Evolutionary conservation across 805 yeast species (phyloP).

Genomic region (Blastobotrys parvus): DNA sequence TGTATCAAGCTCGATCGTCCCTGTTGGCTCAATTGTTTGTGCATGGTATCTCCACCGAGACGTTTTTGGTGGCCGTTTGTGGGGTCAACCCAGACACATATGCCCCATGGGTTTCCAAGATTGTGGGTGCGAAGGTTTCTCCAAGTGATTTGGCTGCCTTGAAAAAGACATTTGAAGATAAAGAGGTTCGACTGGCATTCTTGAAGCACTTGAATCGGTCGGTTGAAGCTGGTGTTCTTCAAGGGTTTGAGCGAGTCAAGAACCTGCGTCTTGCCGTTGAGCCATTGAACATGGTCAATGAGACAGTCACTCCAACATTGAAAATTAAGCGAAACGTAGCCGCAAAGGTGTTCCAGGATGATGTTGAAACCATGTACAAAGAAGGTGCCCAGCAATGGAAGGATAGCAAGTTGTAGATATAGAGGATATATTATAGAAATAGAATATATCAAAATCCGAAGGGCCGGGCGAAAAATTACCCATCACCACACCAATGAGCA

Average conservation of each 20-base stretch:
- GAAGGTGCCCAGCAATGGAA: slow-evolving; percentile 33
- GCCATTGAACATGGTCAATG: slow-evolving; percentile 54
- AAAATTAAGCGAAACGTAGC: slow-evolving; percentile 47
- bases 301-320: slow-evolving; percentile 60
- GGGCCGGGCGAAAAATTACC: not conserved
- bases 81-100: slow-evolving; percentile 49
- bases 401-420: not conserved
- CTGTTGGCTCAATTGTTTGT: slow-evolving; percentile 46
- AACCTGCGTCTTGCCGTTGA: slow-evolving; percentile 46
- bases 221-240: slow-evolving; percentile 33
- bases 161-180: slow-evolving; percentile 25
- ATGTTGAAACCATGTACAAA: slow-evolving; percentile 37
- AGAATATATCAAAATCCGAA: not conserved
- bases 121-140: slow-evolving; percentile 25
- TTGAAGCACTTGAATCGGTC: slow-evolving; percentile 33
- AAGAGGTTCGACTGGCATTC: slow-evolving; percentile 32
- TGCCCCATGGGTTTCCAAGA: slow-evolving; percentile 25
- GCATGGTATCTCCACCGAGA: slow-evolving; percentile 55
- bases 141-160: slow-evolving; percentile 24
- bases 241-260: slow-evolving; percentile 58
- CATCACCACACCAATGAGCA: not conserved
- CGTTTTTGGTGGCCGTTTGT: slow-evolving; percentile 49
- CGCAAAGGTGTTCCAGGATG: slow-evolving; percentile 34
- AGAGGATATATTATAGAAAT: not conserved
- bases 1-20: slow-evolving; percentile 46